Conservation (phyloP, 1,139 yeast genomes). For the Lodderomyces pseudojiufengensis region DNA sequence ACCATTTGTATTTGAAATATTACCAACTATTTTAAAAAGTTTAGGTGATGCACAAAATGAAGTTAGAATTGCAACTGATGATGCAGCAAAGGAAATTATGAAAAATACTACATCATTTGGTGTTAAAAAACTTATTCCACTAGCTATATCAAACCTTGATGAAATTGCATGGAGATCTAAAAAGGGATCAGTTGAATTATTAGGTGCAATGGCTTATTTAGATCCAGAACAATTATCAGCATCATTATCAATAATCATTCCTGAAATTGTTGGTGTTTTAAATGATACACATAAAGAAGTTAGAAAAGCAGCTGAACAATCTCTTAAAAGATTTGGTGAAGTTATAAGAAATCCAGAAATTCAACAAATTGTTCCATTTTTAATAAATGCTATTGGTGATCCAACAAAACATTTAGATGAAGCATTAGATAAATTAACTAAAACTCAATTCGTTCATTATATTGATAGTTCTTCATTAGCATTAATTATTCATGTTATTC, state of each 20-base stretch:
- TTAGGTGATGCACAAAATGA: constrained; percentile 83
- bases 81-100: constrained; percentile 88
- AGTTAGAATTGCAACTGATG: constrained; percentile 85
- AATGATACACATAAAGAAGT: constrained; percentile 97
- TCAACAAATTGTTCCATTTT: constrained; percentile 81
- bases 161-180: constrained; percentile 95
- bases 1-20: constrained; percentile 86
- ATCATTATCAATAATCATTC: constrained; percentile 84
- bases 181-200: constrained; percentile 91
- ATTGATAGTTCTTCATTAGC: constrained; percentile 98
- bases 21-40: constrained; percentile 75
- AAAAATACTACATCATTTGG: constrained; percentile 88
- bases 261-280: constrained; percentile 92
- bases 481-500: constrained; percentile 86
- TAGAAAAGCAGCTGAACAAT: constrained; percentile 87
- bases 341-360: constrained; percentile 97
- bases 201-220: constrained; percentile 97
- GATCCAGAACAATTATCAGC: constrained; percentile 93
- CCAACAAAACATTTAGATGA: constrained; percentile 86
- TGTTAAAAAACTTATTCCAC: constrained; percentile 84
- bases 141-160: constrained; percentile 81
- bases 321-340: constrained; percentile 89
- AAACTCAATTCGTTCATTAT: constrained; percentile 93
- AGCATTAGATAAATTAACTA: constrained; percentile 81
- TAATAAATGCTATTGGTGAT: constrained; percentile 92